A percentile compares a stretch with the other conserved stretches of the same genome.
phyloP scores from a whole-genome alignment of 176 grass and related monocot species.

The Eleusine coracana region DNA sequence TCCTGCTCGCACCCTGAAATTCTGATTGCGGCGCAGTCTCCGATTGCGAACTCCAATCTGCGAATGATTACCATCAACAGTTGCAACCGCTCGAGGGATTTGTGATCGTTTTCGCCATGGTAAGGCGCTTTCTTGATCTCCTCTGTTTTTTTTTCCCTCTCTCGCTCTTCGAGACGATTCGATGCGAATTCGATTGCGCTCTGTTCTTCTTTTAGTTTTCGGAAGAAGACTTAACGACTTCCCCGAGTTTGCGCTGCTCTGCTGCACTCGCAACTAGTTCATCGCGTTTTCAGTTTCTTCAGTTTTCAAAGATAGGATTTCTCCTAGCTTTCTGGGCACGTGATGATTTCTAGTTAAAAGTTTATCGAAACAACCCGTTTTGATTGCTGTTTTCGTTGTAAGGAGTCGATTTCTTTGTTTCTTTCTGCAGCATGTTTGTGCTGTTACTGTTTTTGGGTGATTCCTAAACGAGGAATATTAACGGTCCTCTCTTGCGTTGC shows the following conservation, averaged over 20 bases:
- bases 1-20: neutral
- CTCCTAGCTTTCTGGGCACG: neutral
- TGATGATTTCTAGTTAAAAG: neutral
- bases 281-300: slow-evolving; percentile 9
- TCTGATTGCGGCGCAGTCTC: slow-evolving; percentile 17
- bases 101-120: slow-evolving; percentile 45
- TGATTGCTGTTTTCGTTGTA: neutral
- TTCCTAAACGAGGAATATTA: neutral
- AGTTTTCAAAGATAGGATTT: slow-evolving; percentile 1
- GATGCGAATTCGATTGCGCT: neutral
- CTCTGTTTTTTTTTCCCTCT: slow-evolving; percentile 13
- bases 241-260: slow-evolving; percentile 27
- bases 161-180: neutral
- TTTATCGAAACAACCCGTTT: neutral
- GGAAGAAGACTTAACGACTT: slow-evolving; percentile 15
- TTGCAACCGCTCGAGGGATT: neutral
- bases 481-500: neutral
- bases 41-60: neutral
- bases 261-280: slow-evolving; percentile 3
- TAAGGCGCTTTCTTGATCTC: slow-evolving; percentile 43
- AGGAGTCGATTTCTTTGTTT: neutral
- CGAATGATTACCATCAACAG: slow-evolving; percentile 16
- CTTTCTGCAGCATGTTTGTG: slow-evolving; percentile 8
- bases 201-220: neutral
- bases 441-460: neutral